Evolutionary conservation across 2,329 filamentous ascomycete genomes (phyloP).

Genomic region (Pestalotiopsis sp.): DNA sequence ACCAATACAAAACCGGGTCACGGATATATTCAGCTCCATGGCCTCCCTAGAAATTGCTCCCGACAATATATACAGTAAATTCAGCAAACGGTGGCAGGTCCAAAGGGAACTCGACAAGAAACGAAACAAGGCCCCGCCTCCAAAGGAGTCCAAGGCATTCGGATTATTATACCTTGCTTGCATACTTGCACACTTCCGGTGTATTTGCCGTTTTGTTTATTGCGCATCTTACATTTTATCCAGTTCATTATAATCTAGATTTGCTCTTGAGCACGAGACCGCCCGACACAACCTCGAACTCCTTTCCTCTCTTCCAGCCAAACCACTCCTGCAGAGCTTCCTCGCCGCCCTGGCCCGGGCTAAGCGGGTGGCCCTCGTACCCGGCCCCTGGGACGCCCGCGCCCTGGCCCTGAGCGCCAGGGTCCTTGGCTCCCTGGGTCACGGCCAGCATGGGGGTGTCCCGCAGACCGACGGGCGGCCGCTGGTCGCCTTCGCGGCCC

Average conservation of each 20-base stretch:
- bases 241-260: slow-evolving; percentile 39
- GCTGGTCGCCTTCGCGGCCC: slow-evolving; percentile 64
- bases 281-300: slow-evolving; percentile 68
- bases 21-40: slow-evolving; percentile 75
- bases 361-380: slow-evolving; percentile 61
- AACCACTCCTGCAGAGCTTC: slow-evolving; percentile 69
- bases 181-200: no score
- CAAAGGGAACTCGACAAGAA: slow-evolving; percentile 47
- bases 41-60: slow-evolving; percentile 76
- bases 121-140: background rate
- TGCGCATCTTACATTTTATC: background rate
- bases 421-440: slow-evolving; percentile 41
- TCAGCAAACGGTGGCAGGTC: slow-evolving; percentile 52
- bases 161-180: slow-evolving; percentile 27
- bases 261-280: slow-evolving; percentile 55
- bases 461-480: slow-evolving; percentile 68
- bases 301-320: slow-evolving; percentile 70
- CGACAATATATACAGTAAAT: slow-evolving; percentile 65
- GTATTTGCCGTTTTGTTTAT: background rate
- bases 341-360: slow-evolving; percentile 72
- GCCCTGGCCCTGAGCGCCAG: slow-evolving; percentile 59
- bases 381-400: slow-evolving; percentile 64
- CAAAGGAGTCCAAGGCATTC: slow-evolving; percentile 67
- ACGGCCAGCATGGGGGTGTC: slow-evolving; percentile 69
- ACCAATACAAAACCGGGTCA: no score